phyloP scores from a whole-genome alignment of 2,329 filamentous ascomycete genomes.

The Aspergillus spinulosporus region DNA sequence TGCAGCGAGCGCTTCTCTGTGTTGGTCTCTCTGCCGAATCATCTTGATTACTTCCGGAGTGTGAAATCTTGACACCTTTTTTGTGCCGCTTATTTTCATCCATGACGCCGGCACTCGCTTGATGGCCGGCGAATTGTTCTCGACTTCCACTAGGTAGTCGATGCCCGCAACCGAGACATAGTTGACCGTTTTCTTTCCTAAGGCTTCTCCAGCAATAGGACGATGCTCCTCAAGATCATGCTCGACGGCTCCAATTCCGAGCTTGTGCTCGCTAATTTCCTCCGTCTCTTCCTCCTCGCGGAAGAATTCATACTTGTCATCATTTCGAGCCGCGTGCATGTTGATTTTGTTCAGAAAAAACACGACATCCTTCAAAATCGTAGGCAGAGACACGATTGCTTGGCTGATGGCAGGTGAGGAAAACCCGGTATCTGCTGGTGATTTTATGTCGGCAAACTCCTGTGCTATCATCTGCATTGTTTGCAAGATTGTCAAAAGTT shows the following conservation, averaged over 20 bases:
- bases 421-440: conserved; percentile 69
- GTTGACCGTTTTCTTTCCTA: conserved; percentile 71
- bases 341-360: conserved; percentile 83
- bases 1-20: conserved; percentile 88
- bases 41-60: conserved; percentile 84
- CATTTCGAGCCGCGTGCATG: conserved; percentile 72
- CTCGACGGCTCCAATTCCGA: conserved; percentile 89
- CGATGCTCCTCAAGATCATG: conserved; percentile 81
- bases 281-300: conserved; percentile 84
- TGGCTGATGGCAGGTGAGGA: conserved; percentile 66
- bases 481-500: conserved; percentile 82
- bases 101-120: conserved; percentile 91
- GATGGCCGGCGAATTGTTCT: conserved; percentile 68
- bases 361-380: conserved; percentile 71
- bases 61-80: conserved; percentile 88
- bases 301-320: conserved; percentile 96
- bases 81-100: conserved; percentile 92
- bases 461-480: conserved; percentile 77
- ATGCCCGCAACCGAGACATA: conserved; percentile 88
- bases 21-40: conserved; percentile 84
- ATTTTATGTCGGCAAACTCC: conserved; percentile 70
- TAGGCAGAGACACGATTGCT: conserved; percentile 73
- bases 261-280: conserved; percentile 81
- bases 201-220: conserved; percentile 65
- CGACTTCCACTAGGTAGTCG: conserved; percentile 90